Evolutionary conservation across 2,329 filamentous ascomycete species (phyloP).

Genomic region (Verticillium isaacii): DNA sequence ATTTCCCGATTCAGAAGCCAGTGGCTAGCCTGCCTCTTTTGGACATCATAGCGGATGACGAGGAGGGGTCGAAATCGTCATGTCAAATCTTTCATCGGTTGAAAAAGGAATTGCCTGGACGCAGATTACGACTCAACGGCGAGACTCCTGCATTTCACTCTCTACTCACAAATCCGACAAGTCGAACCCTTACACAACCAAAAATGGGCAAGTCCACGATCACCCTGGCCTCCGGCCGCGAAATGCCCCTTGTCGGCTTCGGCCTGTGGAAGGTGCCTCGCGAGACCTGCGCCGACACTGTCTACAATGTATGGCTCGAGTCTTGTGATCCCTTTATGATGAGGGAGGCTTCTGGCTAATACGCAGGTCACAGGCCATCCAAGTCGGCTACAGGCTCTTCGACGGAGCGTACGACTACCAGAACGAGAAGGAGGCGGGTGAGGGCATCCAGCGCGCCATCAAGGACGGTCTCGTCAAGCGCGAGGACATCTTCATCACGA

Average conservation of each 20-base stretch:
- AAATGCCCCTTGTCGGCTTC: conserved; percentile 74
- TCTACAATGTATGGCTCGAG: conserved; percentile 55
- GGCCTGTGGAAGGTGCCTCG: conserved; percentile 82
- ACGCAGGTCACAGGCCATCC: conserved; percentile 33
- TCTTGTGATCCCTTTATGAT: too few species aligned
- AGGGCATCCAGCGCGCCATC: conserved; percentile 54
- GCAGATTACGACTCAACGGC: background rate
- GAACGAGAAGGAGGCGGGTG: conserved; percentile 62
- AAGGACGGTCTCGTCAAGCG: conserved; percentile 60
- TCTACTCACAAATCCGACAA: background rate
- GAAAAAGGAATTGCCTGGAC: background rate
- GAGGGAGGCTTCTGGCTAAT: background rate
- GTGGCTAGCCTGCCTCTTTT: background rate
- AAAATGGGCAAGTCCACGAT: conserved; percentile 30
- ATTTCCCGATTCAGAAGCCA: background rate
- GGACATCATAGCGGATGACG: background rate
- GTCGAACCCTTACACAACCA: background rate
- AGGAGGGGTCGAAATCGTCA: background rate
- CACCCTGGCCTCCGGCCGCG: conserved; percentile 60
- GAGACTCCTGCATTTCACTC: background rate
- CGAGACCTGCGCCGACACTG: conserved; percentile 65
- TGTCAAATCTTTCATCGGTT: background rate
- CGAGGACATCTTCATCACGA: conserved; percentile 77
- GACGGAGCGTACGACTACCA: conserved; percentile 53
- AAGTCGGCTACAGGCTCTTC: conserved; percentile 48